Evolutionary conservation across 2,329 filamentous ascomycete genomes (phyloP).

Genomic region (Clarireedia hainanense): DNA sequence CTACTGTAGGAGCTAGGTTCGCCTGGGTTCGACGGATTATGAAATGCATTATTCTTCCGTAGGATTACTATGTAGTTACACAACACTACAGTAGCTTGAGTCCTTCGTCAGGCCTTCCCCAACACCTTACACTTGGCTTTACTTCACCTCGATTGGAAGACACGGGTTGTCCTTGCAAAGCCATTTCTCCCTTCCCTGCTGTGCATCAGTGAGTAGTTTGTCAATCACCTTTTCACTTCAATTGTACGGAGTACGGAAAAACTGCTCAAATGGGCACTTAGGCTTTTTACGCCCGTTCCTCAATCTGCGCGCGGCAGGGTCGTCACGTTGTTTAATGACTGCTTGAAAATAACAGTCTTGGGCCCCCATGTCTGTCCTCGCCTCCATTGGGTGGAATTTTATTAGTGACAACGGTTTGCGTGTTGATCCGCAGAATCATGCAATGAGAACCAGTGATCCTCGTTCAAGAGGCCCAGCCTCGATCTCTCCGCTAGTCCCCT

Average conservation of each 20-base stretch:
- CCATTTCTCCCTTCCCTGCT: background rate
- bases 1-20: no score
- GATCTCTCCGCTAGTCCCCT: constrained; percentile 25
- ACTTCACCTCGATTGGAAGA: background rate
- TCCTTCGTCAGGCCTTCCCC: background rate
- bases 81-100: background rate
- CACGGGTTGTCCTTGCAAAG: background rate
- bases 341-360: constrained; percentile 2
- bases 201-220: no score
- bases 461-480: constrained; percentile 19
- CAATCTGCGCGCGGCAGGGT: constrained; percentile 3
- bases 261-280: background rate
- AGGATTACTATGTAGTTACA: background rate
- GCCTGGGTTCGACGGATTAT: background rate
- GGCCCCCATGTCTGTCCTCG: constrained; percentile 1
- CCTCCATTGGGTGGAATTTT: constrained; percentile 6
- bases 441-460: constrained; percentile 22
- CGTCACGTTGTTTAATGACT: constrained; percentile 8
- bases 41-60: background rate
- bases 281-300: background rate
- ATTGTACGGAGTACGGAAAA: background rate
- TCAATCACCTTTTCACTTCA: no score
- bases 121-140: background rate
- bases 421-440: constrained; percentile 15
- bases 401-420: constrained; percentile 10